Percentiles rank a stretch among this genome's conserved stretches.
phyloP scores from a whole-genome alignment of 805 yeast species.

The Saccharomyces paradoxus region DNA sequence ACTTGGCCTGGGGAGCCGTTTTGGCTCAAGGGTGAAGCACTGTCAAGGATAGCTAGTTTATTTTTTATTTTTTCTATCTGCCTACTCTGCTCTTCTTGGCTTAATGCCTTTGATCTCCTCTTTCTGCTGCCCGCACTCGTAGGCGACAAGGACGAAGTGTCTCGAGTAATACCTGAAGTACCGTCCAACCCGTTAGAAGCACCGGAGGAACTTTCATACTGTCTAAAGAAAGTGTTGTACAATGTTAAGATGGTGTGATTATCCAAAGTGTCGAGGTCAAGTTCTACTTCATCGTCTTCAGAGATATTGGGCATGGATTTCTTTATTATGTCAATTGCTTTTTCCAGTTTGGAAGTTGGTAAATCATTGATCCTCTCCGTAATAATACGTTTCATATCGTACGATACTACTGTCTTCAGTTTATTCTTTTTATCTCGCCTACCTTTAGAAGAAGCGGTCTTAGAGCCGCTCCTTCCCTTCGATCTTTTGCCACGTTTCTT shows the following conservation, averaged over 20 bases:
- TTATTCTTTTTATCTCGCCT: conserved; percentile 24
- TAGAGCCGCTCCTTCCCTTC: conserved; percentile 37
- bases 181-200: conserved; percentile 21
- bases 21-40: conserved; percentile 39
- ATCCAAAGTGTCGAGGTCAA: conserved; percentile 89
- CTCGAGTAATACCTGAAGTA: conserved; percentile 1
- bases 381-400: conserved; percentile 93
- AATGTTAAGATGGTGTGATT: conserved; percentile 73
- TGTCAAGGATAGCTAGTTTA: conserved; percentile 67
- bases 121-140: conserved; percentile 25
- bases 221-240: conserved; percentile 71
- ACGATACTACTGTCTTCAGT: conserved; percentile 51
- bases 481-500: conserved; percentile 20
- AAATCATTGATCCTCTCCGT: conserved; percentile 74
- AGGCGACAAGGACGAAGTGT: conserved; percentile 21
- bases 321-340: conserved; percentile 76
- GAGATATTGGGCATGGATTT: conserved; percentile 55
- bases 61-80: conserved; percentile 66
- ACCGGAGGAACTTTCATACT: conserved; percentile 26
- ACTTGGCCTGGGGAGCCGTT: conserved; percentile 33
- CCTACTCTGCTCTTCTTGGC: conserved; percentile 57
- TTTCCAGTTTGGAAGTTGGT: conserved; percentile 72
- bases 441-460: conserved; percentile 6
- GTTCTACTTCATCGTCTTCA: conserved; percentile 85
- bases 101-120: conserved; percentile 48